Evolutionary conservation across 75 land plant genomes (phyloP).

Genomic region (Pinus taeda): DNA sequence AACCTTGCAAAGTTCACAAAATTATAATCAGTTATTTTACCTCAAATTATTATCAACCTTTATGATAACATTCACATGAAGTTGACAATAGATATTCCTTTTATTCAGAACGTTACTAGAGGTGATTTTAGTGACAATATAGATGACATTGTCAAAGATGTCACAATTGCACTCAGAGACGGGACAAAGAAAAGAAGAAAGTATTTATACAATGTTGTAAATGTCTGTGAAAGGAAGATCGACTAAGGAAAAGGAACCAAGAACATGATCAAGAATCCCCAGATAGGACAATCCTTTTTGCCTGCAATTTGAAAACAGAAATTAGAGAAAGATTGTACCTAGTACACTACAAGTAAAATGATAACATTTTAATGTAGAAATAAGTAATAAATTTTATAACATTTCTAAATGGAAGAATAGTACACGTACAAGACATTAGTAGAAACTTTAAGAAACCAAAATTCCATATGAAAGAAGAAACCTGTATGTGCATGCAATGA

Average conservation of each 20-base stretch:
- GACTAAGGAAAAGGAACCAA: slow-evolving; percentile 36
- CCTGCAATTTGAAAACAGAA: slow-evolving; percentile 35
- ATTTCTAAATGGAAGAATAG: no score
- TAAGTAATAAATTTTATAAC: no score
- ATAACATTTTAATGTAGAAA: no score
- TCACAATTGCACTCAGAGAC: no score
- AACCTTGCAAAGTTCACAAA: slow-evolving; percentile 8
- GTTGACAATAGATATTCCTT: background rate
- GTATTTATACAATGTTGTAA: slow-evolving; percentile 51
- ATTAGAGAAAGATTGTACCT: no score
- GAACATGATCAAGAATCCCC: slow-evolving; percentile 54
- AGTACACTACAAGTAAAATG: no score
- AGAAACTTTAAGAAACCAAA: no score
- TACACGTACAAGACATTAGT: no score
- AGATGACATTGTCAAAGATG: no score
- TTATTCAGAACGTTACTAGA: slow-evolving; percentile 22
- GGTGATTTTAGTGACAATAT: slow-evolving; percentile 22
- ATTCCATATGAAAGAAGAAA: slow-evolving; percentile 9
- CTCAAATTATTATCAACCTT: background rate
- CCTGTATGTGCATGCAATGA: slow-evolving; percentile 85
- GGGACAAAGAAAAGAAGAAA: background rate
- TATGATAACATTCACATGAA: background rate
- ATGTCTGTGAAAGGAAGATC: slow-evolving; percentile 80
- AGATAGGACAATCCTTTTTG: slow-evolving; percentile 76
- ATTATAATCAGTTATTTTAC: background rate